Evolutionary conservation across 1,139 yeast genomes (phyloP).

Genomic region (Debaryomycetaceae sp.): DNA sequence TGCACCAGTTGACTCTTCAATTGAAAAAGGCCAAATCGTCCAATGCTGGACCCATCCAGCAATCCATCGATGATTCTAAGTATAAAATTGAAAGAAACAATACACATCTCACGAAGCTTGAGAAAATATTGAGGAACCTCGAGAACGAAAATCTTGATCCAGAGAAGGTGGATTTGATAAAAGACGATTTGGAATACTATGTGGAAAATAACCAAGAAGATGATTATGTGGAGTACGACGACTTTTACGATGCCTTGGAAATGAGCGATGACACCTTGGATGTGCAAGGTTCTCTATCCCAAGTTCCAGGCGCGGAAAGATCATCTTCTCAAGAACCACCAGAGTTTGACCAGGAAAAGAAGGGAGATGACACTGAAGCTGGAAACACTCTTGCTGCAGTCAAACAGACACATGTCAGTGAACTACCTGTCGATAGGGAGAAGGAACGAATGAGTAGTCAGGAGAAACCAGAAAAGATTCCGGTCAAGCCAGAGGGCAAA

Average conservation of each 20-base stretch:
- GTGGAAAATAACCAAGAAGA: slow-evolving; percentile 94
- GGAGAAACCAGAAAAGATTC: not conserved
- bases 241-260: slow-evolving; percentile 83
- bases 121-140: slow-evolving; percentile 68
- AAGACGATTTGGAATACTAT: slow-evolving; percentile 90
- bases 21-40: slow-evolving; percentile 52
- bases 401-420: not conserved
- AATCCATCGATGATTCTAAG: slow-evolving; percentile 57
- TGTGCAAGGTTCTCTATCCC: slow-evolving; percentile 2
- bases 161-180: slow-evolving; percentile 72
- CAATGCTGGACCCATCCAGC: slow-evolving; percentile 33
- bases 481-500: not conserved
- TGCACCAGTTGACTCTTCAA: slow-evolving; percentile 49
- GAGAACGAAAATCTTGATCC: slow-evolving; percentile 85
- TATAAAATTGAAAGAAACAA: slow-evolving; percentile 71
- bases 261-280: slow-evolving; percentile 49
- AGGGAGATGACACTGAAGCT: not conserved
- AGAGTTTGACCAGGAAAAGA: not conserved
- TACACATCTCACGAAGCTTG: slow-evolving; percentile 76
- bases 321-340: not conserved
- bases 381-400: not conserved
- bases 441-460: not conserved
- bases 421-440: not conserved
- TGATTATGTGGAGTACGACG: slow-evolving; percentile 95
- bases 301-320: slow-evolving; percentile 1